Percentiles rank a stretch among this genome's conserved stretches.
Conservation (phyloP, 257 asterid genomes). For the Ocimum tenuiflorum region DNA sequence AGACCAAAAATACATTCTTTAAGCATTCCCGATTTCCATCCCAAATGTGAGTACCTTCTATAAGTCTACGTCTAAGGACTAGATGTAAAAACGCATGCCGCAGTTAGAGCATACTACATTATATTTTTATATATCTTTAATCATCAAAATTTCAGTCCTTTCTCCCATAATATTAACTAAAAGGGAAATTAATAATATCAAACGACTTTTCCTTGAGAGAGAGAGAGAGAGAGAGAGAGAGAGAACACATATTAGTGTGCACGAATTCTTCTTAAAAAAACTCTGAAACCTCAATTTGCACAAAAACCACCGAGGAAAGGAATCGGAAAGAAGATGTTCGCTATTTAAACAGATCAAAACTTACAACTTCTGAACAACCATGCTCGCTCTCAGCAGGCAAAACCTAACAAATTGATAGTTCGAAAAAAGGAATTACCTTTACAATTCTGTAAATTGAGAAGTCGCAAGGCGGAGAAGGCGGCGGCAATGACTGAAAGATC, state of each 20-base stretch:
- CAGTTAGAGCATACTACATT: too few species aligned
- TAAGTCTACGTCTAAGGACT: too few species aligned
- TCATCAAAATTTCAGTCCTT: background rate
- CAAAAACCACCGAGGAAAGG: background rate
- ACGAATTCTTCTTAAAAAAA: too few species aligned
- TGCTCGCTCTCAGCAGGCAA: background rate
- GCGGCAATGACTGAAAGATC: slow-evolving; percentile 73
- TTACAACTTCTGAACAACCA: background rate
- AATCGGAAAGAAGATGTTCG: background rate
- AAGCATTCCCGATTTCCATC: background rate
- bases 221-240: background rate
- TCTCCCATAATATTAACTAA: background rate
- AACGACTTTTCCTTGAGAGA: background rate
- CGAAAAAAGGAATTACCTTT: slow-evolving; percentile 41
- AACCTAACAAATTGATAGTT: background rate
- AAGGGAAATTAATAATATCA: background rate
- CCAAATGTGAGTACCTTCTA: background rate
- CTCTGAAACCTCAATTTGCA: background rate
- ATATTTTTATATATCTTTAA: background rate
- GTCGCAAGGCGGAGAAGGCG: slow-evolving; percentile 50
- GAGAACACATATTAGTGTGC: too few species aligned
- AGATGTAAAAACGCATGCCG: too few species aligned
- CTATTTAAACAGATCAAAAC: background rate
- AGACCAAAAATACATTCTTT: background rate
- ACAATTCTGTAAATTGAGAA: slow-evolving; percentile 58